Conservation (phyloP, 2,329 filamentous ascomycete genomes). For the Penicillium rolfsii region DNA sequence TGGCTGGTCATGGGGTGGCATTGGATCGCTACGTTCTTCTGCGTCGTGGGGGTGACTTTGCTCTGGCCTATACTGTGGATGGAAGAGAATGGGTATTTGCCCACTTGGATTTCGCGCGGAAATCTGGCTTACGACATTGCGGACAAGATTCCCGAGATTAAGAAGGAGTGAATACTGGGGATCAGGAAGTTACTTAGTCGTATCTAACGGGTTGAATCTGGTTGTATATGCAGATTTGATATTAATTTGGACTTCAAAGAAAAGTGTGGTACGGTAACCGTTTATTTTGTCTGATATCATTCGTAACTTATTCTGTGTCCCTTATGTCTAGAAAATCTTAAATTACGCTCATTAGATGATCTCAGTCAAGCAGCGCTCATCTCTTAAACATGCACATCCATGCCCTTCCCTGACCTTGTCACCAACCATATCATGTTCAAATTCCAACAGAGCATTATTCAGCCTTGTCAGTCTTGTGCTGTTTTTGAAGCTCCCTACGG, state of each 20-base stretch:
- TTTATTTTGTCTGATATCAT: not conserved
- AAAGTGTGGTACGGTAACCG: too few species aligned
- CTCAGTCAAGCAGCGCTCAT: not conserved
- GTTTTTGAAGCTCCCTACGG: conserved; percentile 33
- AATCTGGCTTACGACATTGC: conserved; percentile 33
- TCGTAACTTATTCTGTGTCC: not conserved
- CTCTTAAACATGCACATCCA: not conserved
- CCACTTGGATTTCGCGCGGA: conserved; percentile 28
- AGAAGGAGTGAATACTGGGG: conserved; percentile 19
- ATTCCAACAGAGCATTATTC: not conserved
- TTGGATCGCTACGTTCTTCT: conserved; percentile 65
- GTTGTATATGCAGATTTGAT: not conserved
- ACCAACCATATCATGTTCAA: not conserved
- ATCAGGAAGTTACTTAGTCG: not conserved
- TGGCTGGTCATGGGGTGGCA: conserved; percentile 65
- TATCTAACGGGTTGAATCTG: not conserved
- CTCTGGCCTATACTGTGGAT: conserved; percentile 56
- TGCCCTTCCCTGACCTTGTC: not conserved
- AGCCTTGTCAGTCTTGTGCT: conserved; percentile 25
- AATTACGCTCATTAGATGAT: not conserved
- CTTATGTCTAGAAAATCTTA: not conserved
- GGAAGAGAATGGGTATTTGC: conserved; percentile 48
- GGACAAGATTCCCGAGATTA: conserved; percentile 31
- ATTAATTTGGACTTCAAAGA: not conserved
- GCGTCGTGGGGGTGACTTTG: conserved; percentile 60